Conservation (phyloP, 164 flowering plant species). For the Stephania yunnanensis region DNA sequence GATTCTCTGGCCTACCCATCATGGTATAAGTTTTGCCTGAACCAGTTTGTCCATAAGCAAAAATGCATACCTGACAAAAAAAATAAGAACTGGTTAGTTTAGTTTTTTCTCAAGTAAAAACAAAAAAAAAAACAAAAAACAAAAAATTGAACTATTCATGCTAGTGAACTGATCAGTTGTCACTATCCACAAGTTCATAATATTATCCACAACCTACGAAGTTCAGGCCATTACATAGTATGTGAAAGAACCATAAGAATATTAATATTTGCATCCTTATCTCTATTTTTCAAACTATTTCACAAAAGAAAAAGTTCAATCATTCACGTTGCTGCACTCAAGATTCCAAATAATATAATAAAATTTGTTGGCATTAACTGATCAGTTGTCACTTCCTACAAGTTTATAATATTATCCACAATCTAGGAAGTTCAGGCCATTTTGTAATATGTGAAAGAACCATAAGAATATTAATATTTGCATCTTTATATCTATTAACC, state of each 20-base stretch:
- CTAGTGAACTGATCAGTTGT: neutral
- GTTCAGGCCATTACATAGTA: neutral
- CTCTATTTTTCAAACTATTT: neutral
- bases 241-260: neutral
- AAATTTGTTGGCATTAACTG: neutral
- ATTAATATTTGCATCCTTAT: neutral
- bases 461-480: too few species aligned
- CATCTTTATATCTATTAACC: too few species aligned
- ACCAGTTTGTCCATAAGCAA: slow-evolving; percentile 98
- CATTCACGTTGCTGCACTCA: too few species aligned
- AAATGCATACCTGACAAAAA: slow-evolving; percentile 76
- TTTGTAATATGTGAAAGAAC: too few species aligned
- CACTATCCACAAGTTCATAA: neutral
- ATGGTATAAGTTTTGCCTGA: slow-evolving; percentile 96
- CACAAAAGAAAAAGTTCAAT: too few species aligned
- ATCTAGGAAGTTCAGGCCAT: too few species aligned
- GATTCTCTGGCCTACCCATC: slow-evolving; percentile 89
- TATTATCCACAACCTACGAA: neutral
- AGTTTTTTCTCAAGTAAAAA: neutral
- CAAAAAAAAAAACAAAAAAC: neutral
- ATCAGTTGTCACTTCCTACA: too few species aligned
- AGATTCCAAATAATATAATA: neutral
- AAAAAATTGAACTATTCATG: neutral
- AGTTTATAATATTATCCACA: too few species aligned
- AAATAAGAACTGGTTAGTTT: neutral